These are phyloP conservation scores for Sordariomycetes sp. DNA, from an alignment of 2,329 filamentous ascomycete species.

Conservation along the genomic window DNA sequence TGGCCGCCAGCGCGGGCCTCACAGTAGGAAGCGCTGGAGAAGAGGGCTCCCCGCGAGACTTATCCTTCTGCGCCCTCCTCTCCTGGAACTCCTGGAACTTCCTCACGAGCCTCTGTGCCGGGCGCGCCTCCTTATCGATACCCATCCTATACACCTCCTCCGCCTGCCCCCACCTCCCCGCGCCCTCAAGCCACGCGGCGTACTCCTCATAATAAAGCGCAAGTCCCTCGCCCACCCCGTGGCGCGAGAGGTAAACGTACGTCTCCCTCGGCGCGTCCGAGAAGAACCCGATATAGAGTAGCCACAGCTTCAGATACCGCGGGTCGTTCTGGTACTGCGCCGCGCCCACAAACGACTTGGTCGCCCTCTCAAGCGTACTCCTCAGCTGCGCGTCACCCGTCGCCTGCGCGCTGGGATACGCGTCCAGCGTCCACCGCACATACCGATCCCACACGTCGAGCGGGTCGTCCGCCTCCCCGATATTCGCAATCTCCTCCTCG, in stretches of 20 bases:
- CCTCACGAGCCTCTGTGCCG: constrained; percentile 65
- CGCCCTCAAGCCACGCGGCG: constrained; percentile 79
- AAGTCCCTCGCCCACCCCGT: constrained; percentile 73
- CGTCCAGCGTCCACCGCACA: constrained; percentile 90
- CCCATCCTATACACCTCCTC: constrained; percentile 89
- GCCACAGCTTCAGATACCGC: constrained; percentile 84
- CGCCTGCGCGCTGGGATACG: constrained; percentile 87
- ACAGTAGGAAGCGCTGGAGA: constrained; percentile 80
- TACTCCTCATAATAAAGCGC: constrained; percentile 97
- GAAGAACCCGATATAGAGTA: constrained; percentile 88
- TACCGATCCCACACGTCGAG: constrained; percentile 94
- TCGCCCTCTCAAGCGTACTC: constrained; percentile 80
- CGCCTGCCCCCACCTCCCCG: constrained; percentile 75
- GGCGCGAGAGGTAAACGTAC: constrained; percentile 80
- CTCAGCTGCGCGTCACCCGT: constrained; percentile 85
- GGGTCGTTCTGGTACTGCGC: constrained; percentile 90
- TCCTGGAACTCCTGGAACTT: constrained; percentile 90
- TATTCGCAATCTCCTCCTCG: constrained; percentile 66
- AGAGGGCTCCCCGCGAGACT: constrained; percentile 49
- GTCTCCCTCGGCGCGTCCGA: constrained; percentile 87
- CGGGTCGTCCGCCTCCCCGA: constrained; percentile 84
- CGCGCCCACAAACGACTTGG: constrained; percentile 75
- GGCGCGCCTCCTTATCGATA: constrained; percentile 76
- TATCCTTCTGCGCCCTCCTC: constrained; percentile 51
- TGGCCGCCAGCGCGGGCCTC: constrained; percentile 71